A percentile compares a stretch with the other conserved stretches of the same genome.
Conservation (phyloP, 2,329 filamentous ascomycete species). For the Penicillium vulpinum region DNA sequence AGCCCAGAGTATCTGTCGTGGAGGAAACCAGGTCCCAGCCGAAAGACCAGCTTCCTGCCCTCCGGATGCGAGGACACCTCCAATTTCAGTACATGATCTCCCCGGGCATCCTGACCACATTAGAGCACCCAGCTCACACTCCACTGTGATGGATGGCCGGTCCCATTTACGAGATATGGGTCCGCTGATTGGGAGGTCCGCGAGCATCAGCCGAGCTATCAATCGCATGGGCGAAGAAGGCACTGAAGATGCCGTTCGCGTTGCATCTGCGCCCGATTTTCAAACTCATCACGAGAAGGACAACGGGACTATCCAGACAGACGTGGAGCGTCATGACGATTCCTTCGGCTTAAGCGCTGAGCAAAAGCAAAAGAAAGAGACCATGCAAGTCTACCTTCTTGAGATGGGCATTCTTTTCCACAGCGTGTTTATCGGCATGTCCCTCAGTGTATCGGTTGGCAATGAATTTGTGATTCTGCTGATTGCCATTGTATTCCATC, state of each 20-base stretch:
- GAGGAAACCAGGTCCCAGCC: slow-evolving; percentile 5
- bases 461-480: slow-evolving; percentile 37
- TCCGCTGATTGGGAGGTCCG: slow-evolving; percentile 28
- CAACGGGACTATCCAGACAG: slow-evolving; percentile 14
- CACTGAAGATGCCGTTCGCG: slow-evolving; percentile 23
- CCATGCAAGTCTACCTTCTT: slow-evolving; percentile 71
- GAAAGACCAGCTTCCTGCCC: background rate
- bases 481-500: slow-evolving; percentile 40
- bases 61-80: background rate
- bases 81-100: background rate
- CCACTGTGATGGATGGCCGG: slow-evolving; percentile 12
- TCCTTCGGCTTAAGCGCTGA: slow-evolving; percentile 22
- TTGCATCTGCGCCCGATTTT: slow-evolving; percentile 24
- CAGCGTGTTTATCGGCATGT: slow-evolving; percentile 56
- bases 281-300: slow-evolving; percentile 16
- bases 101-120: background rate
- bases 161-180: slow-evolving; percentile 29
- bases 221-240: slow-evolving; percentile 29
- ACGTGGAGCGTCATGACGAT: slow-evolving; percentile 21
- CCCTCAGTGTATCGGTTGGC: slow-evolving; percentile 37
- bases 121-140: background rate
- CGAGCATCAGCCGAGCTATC: slow-evolving; percentile 33
- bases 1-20: slow-evolving; percentile 31
- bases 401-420: slow-evolving; percentile 79
- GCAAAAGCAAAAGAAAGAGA: slow-evolving; percentile 60